Evolutionary conservation across 176 grass and related monocot species (phyloP), one percentile per base, ranked within the genome.

Genomic region (Chrysopogon serrulatus): DNA sequence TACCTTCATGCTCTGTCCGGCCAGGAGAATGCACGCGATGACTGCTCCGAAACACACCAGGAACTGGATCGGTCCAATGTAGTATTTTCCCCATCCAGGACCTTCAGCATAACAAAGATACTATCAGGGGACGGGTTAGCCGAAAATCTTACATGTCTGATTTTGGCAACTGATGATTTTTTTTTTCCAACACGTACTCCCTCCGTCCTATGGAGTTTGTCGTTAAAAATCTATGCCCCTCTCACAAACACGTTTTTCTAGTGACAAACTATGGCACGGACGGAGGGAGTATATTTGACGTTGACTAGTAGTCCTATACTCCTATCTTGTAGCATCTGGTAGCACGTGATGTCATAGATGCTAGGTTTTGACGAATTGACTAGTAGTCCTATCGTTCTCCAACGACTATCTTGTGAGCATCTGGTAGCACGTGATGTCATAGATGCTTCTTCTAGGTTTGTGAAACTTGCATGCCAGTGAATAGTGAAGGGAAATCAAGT

Each of bases 1-100:
- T 77, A 97, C 95, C 90, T 98, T 98, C 95, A 98, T 91, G 86
- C 88, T 95, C 41, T 95, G 86, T 2, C 95, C 95, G 42, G 88
- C 92, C 0, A 98, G 88, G 13, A 98, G 92, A 36, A 43, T 91
- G 74, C 53, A 80, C 27, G 84, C 92, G 51, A 98, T 59, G 57
- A 95, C 95, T 0, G 90, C 90, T 31, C 95, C 95, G 64, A 98
- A 98, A 27, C 95, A 98, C 62, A 94, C 95, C 17, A 62, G 13
- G 74, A 98, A 98, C 59, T 98, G 95, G 76, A 98, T 89, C 73
- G 95, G 92, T 9, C 92, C 95, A 61, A 98, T 68, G 40, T 83
- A 98, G 83, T 84, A 98, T 6, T 89, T 87, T 15, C 81, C 95
- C 92, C 95, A 98, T 73, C 89, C 89, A 44, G 82, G 84, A 9